These are phyloP conservation scores for Allantophomopsis lycopodina DNA, from an alignment of 2,329 filamentous ascomycete species.

Conservation along the genomic window DNA sequence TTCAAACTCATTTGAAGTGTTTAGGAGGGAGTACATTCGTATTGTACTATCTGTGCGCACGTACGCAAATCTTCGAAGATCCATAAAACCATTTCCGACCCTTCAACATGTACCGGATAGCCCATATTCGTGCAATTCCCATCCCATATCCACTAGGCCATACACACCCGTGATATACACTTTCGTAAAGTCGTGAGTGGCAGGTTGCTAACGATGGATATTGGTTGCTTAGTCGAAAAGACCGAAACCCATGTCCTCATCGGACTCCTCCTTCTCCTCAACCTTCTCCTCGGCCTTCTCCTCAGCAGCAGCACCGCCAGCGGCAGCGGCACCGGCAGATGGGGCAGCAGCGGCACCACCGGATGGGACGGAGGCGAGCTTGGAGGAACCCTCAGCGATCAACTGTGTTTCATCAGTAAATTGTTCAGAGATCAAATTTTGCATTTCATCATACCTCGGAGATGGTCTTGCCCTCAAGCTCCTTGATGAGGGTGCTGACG, in stretches of 20 bases:
- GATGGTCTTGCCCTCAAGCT: conserved; percentile 88
- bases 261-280: conserved; percentile 58
- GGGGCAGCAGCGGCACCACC: conserved; percentile 68
- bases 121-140: conserved; percentile 13
- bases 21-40: conserved; percentile 18
- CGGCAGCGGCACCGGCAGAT: conserved; percentile 52
- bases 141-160: too few species aligned
- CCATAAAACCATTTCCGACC: conserved; percentile 5
- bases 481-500: conserved; percentile 71
- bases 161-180: conserved; percentile 3
- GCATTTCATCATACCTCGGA: conserved; percentile 52
- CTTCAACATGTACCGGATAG: conserved; percentile 12
- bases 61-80: conserved; percentile 2
- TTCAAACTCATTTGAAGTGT: neutral
- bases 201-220: conserved; percentile 7
- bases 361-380: conserved; percentile 95
- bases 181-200: conserved; percentile 11
- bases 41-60: conserved; percentile 12
- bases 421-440: neutral
- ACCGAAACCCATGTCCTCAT: conserved; percentile 68
- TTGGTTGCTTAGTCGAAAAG: conserved; percentile 53
- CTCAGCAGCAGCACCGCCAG: conserved; percentile 50
- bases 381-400: conserved; percentile 77
- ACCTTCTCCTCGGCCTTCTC: conserved; percentile 55
- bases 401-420: conserved; percentile 41